A percentile compares a stretch with the other conserved stretches of the same genome.
phyloP scores from a whole-genome alignment of 768 basidiomycete genomes.

The Boletus barrowsii region DNA sequence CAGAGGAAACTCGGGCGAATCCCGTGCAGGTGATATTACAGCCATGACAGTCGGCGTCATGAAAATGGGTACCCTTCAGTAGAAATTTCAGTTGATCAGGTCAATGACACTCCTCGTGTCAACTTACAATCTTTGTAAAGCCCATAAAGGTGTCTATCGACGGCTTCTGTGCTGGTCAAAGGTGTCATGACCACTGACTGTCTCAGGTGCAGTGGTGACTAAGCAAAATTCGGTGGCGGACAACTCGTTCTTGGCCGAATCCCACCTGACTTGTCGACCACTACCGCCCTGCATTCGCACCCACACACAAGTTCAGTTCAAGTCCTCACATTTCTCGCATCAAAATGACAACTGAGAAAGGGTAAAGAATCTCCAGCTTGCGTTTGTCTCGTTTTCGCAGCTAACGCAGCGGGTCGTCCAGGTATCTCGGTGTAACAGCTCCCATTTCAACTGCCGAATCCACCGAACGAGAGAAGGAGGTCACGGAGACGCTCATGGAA shows the following conservation, averaged over 20 bases:
- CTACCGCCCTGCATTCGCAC: conserved; percentile 10
- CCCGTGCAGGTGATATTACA: too few relatives aligned
- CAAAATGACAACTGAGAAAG: conserved; percentile 42
- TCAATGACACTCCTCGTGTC: too few relatives aligned
- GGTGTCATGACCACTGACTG: too few relatives aligned
- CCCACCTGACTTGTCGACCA: conserved; percentile 17
- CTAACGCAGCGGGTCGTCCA: conserved; percentile 30
- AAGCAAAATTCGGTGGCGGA: conserved; percentile 21
- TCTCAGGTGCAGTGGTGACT: conserved; percentile 10
- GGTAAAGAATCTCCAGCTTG: conserved; percentile 29
- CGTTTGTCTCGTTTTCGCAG: neutral
- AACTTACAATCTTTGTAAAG: too few relatives aligned
- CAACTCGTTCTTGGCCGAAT: conserved; percentile 1
- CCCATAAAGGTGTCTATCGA: too few relatives aligned
- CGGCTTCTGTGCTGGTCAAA: too few relatives aligned
- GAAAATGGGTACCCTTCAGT: too few relatives aligned
- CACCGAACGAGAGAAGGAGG: conserved; percentile 75
- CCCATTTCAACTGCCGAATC: conserved; percentile 80
- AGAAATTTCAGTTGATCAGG: too few relatives aligned
- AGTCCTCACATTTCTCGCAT: conserved; percentile 5
- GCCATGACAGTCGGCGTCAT: too few relatives aligned
- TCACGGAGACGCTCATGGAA: conserved; percentile 82
- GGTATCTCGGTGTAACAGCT: conserved; percentile 79
- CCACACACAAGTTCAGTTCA: conserved; percentile 1
- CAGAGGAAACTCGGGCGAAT: too few relatives aligned